Percentiles rank a stretch among this genome's conserved stretches.
Evolutionary conservation across 306 rosid species (phyloP).

Genomic region (barrel medic (Medicago truncatula)): MtrunA17r5.0-ANR NC_053045.1:31124001-31124500

Average conservation of each 20-base stretch:
- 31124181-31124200: neutral
- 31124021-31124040: neutral
- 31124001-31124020: neutral
- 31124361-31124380: neutral
- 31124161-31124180: neutral
- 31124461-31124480: neutral
- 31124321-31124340: constrained; percentile 30
- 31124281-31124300: constrained; percentile 25
- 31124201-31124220: neutral
- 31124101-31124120: neutral
- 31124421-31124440: constrained; percentile 15
- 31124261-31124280: neutral
- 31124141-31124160: neutral
- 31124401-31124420: constrained; percentile 1
- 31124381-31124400: neutral
- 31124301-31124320: neutral
- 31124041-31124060: constrained; percentile 13
- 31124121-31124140: constrained; percentile 9
- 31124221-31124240: neutral
- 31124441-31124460: neutral
- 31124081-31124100: neutral
- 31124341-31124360: neutral
- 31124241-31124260: neutral
- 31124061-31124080: neutral
- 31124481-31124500: constrained; percentile 8